phyloP scores from a whole-genome alignment of 352 stramenopile genomes.

The Phytopythium helicoides region DNA sequence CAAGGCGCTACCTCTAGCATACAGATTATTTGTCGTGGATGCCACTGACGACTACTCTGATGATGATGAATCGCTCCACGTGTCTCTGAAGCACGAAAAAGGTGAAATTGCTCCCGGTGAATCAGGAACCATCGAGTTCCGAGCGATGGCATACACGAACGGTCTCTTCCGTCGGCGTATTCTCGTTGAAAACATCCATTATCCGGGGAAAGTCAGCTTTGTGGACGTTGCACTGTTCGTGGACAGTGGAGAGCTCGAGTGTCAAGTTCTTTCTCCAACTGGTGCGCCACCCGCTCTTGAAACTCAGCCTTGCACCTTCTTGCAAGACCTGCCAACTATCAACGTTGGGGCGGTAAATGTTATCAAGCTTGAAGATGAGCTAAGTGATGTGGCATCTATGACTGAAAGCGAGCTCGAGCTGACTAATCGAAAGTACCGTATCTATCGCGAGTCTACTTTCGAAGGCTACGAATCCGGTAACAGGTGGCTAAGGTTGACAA shows the following conservation, averaged over 20 bases:
- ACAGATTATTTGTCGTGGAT: conserved; percentile 70
- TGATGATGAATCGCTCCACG: conserved; percentile 63
- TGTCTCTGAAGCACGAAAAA: conserved; percentile 70
- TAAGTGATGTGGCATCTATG: conserved; percentile 25
- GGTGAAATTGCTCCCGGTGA: conserved; percentile 67
- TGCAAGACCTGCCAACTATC: conserved; percentile 13
- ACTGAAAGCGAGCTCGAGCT: conserved; percentile 30
- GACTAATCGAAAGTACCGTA: conserved; percentile 52
- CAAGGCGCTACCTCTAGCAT: conserved; percentile 71
- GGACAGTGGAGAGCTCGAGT: conserved; percentile 61
- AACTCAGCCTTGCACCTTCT: not conserved
- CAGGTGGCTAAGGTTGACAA: conserved; percentile 34
- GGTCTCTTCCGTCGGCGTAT: conserved; percentile 80
- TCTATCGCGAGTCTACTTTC: conserved; percentile 43
- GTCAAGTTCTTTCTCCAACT: conserved; percentile 21
- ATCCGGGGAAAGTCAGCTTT: conserved; percentile 72
- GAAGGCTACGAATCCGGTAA: conserved; percentile 9
- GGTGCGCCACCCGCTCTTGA: not conserved
- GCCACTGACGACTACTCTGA: conserved; percentile 73
- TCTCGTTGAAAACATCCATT: conserved; percentile 82
- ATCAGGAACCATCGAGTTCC: conserved; percentile 53
- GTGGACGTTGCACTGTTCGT: conserved; percentile 84
- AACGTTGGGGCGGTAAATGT: conserved; percentile 68
- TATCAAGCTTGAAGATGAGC: conserved; percentile 70
- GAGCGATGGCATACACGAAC: conserved; percentile 61